phyloP scores from a whole-genome alignment of 1,139 yeast genomes.

The Pneumocystis sp. region DNA sequence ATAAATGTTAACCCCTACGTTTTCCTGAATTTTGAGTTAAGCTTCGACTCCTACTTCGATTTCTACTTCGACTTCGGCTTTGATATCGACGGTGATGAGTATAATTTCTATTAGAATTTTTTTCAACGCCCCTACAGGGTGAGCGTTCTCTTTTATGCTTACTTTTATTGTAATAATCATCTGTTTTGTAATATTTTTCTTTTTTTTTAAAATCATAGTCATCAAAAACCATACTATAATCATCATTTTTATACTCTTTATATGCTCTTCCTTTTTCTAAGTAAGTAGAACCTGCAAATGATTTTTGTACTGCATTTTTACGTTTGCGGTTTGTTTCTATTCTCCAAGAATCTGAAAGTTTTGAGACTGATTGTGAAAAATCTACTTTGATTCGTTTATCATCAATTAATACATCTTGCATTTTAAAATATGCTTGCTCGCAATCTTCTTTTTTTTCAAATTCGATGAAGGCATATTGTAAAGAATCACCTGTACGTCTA shows the following conservation, averaged over 20 bases:
- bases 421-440: slow-evolving; percentile 44
- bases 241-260: neutral
- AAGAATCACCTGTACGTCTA: slow-evolving; percentile 33
- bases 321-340: neutral
- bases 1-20: neutral
- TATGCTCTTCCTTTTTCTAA: neutral
- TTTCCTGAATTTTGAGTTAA: too few relatives aligned
- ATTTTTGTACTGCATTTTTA: neutral
- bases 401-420: slow-evolving; percentile 49
- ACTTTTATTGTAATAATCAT: neutral
- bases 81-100: neutral
- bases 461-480: slow-evolving; percentile 52
- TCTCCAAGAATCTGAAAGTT: slow-evolving; percentile 1
- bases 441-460: slow-evolving; percentile 35
- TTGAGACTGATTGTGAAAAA: slow-evolving; percentile 43
- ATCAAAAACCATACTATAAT: neutral
- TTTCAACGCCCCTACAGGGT: neutral
- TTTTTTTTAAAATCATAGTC: neutral
- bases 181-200: neutral
- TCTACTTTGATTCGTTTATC: slow-evolving; percentile 52
- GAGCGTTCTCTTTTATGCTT: neutral
- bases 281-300: neutral
- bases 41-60: neutral
- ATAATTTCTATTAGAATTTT: neutral
- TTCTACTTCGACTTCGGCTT: neutral